Evolutionary conservation across 306 rosid genomes (phyloP).

Genomic region (Crotalaria pallida): DNA sequence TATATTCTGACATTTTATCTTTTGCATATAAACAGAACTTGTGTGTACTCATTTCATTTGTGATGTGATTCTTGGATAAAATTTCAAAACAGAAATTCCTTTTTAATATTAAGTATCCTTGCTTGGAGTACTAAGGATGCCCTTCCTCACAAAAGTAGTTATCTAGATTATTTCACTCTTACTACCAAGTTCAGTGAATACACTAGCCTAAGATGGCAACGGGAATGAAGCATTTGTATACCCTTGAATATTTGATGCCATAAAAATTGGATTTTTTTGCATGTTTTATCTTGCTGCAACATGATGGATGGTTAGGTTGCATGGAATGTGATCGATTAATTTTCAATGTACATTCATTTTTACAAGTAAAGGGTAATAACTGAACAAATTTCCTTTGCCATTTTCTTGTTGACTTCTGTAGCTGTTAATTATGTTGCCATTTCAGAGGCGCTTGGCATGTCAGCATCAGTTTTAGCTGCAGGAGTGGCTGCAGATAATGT

Average conservation of each 20-base stretch:
- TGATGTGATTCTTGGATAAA: too few species aligned
- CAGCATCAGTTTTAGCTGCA: slow-evolving; percentile 66
- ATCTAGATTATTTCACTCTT: neutral
- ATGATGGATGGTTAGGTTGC: neutral
- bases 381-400: neutral
- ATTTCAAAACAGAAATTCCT: too few species aligned
- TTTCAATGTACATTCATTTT: neutral
- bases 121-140: too few species aligned
- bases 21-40: too few species aligned
- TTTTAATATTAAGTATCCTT: too few species aligned
- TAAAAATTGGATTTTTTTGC: neutral
- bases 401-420: slow-evolving; percentile 25
- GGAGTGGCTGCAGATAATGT: slow-evolving; percentile 85
- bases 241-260: neutral
- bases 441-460: slow-evolving; percentile 57
- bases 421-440: slow-evolving; percentile 83
- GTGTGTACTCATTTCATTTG: too few species aligned
- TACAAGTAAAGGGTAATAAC: neutral
- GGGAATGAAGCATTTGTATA: neutral
- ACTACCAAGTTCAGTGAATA: neutral
- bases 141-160: neutral
- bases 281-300: too few species aligned
- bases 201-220: neutral
- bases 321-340: neutral
- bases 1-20: neutral